Evolutionary conservation across 139 green algal species (phyloP), one percentile per base, ranked within the genome.

Genomic region (Choricystis sp.): DNA sequence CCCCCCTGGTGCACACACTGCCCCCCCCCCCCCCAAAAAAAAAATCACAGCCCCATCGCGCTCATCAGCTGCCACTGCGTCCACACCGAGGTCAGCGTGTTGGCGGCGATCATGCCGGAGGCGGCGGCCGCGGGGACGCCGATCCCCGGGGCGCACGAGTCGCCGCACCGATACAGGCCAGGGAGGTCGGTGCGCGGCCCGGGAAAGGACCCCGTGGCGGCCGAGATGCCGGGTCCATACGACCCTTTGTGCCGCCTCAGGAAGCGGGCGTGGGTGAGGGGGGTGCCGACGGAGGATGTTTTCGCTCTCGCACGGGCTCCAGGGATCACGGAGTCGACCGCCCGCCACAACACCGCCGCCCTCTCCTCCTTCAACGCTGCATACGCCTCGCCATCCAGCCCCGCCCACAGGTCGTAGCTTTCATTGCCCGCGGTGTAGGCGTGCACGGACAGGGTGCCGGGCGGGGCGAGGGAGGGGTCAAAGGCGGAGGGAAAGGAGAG

Each of bases 211-310:
- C n/a, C 75, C 64, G 65, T 61, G 29, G 59, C 75, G 30, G 64
- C 83, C 74, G n/a, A 30, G 22, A 64, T 26, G 19, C 70, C 80
- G 23, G 81, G 78, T 14, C 88, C 88, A 76, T 98, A 98, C 25
- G 73, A 86, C 25, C 92, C 92, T 1, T 64, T 56, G 72, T 88
- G 55, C 14, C 92, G 72, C 23, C 90, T 62, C 57, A 97, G 72
- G 75, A 88, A 98, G 31, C 90, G 84, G 63, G 77, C 58, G 66
- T 97, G 89, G 0, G 92, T 98, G 21, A 97, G 73, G 3, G 92
- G 92, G 1, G 89, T 96, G 14, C 92, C 92, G 22, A 85, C 76
- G 67, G 91, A 72, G 23, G 67, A 30, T 16, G 97, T 64, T 62
- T 95, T 82, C 19, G 74, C 68, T 0, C 87, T 75, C 28, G 71